Percentiles rank a stretch among this genome's conserved stretches.
phyloP scores from a whole-genome alignment of 371 early-diverging fungal genomes.

The Coemansia sp. region DNA sequence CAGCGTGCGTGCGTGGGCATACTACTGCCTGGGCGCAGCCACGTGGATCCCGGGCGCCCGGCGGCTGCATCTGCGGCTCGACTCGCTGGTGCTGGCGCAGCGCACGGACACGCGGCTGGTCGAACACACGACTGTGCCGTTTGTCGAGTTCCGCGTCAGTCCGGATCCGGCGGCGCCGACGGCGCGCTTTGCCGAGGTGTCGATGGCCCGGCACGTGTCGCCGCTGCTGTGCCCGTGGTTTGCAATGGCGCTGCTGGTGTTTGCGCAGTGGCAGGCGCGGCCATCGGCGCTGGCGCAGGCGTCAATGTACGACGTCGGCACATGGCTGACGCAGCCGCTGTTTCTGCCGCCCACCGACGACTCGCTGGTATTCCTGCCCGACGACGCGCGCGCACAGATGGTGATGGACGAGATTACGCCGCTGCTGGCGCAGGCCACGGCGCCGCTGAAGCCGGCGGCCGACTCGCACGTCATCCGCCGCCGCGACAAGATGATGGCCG shows the following conservation, averaged over 20 bases:
- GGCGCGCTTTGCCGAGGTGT: slow-evolving; percentile 44
- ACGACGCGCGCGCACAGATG: slow-evolving; percentile 49
- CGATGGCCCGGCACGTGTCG: slow-evolving; percentile 34
- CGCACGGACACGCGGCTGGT: slow-evolving; percentile 47
- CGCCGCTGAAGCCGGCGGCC: slow-evolving; percentile 15
- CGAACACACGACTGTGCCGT: slow-evolving; percentile 48
- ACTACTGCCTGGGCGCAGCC: slow-evolving; percentile 45
- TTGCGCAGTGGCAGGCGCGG: slow-evolving; percentile 43
- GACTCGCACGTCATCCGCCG: slow-evolving; percentile 42
- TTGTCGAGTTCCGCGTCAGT: slow-evolving; percentile 49
- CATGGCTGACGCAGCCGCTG: slow-evolving; percentile 48
- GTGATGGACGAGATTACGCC: slow-evolving; percentile 42
- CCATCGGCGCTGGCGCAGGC: slow-evolving; percentile 42
- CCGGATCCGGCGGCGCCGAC: slow-evolving; percentile 40
- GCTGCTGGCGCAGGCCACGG: slow-evolving; percentile 31
- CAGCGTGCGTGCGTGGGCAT: slow-evolving; percentile 45
- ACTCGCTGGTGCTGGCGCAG: slow-evolving; percentile 43
- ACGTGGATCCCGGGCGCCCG: slow-evolving; percentile 49
- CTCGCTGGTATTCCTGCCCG: slow-evolving; percentile 45
- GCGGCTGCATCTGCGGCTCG: slow-evolving; percentile 45
- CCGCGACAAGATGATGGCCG: slow-evolving; percentile 47
- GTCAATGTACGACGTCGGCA: slow-evolving; percentile 25
- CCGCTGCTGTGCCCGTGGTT: slow-evolving; percentile 45
- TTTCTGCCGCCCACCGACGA: slow-evolving; percentile 40
- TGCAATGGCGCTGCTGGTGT: slow-evolving; percentile 38